Evolutionary conservation across 495 filamentous ascomycete species (phyloP).

Genomic region (Pyronema omphalodes): DNA sequence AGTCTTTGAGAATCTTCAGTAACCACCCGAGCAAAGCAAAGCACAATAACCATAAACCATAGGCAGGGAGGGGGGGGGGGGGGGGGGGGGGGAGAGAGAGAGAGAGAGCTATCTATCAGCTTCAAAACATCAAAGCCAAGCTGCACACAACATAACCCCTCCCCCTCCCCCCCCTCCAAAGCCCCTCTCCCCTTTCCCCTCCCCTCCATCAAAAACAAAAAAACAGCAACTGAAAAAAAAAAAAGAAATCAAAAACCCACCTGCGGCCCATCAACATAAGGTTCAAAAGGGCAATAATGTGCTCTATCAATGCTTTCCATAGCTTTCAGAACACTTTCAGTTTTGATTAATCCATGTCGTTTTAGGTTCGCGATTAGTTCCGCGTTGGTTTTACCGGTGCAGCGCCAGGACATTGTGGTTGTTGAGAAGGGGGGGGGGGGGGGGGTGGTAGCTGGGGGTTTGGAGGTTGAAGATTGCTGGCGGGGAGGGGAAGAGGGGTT

Average conservation of each 20-base stretch:
- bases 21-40: too few species aligned
- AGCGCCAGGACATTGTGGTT: slow-evolving; percentile 69
- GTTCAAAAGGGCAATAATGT: slow-evolving; percentile 45
- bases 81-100: too few species aligned
- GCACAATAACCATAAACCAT: too few species aligned
- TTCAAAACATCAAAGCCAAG: too few species aligned
- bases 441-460: too few species aligned
- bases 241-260: not conserved
- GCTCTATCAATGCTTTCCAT: slow-evolving; percentile 78
- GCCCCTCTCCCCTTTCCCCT: too few species aligned
- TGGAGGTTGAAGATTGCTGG: too few species aligned
- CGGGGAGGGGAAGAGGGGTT: too few species aligned
- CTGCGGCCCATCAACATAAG: slow-evolving; percentile 85
- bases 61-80: not conserved
- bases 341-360: slow-evolving; percentile 50
- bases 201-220: not conserved
- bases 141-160: too few species aligned
- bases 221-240: not conserved
- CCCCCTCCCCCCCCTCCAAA: too few species aligned
- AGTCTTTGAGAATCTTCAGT: too few species aligned
- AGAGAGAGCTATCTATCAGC: too few species aligned
- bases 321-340: slow-evolving; percentile 50
- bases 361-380: slow-evolving; percentile 66
- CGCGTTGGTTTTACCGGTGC: slow-evolving; percentile 57
- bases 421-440: not conserved